phyloP scores from a whole-genome alignment of 139 green algal genomes.

The Coccomyxa sp. region DNA sequence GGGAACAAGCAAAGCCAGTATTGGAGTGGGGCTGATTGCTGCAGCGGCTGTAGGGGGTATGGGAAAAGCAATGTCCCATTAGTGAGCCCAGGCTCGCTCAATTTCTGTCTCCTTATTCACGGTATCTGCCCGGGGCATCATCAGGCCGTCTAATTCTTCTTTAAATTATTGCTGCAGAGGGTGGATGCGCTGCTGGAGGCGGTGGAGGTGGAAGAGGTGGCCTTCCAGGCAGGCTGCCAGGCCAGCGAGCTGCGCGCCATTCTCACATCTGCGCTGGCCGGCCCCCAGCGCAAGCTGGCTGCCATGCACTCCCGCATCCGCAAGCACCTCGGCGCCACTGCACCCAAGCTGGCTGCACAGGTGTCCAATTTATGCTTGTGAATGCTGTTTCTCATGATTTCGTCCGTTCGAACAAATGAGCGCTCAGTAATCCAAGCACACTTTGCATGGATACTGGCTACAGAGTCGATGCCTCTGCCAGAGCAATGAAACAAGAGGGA shows the following conservation, averaged over 20 bases:
- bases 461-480: not conserved
- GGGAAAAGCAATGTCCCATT: no score
- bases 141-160: no score
- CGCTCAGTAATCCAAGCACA: not conserved
- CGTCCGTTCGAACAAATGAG: not conserved
- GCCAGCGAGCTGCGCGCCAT: conserved; percentile 21
- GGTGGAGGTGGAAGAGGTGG: conserved; percentile 27
- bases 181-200: conserved; percentile 23
- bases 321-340: conserved; percentile 40
- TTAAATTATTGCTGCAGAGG: conserved; percentile 14
- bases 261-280: conserved; percentile 13
- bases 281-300: conserved; percentile 33
- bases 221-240: conserved; percentile 35
- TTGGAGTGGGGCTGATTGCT: not conserved
- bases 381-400: not conserved
- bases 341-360: conserved; percentile 21
- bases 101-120: no score
- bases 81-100: no score
- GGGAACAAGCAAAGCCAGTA: no score
- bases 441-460: not conserved
- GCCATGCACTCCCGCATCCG: conserved; percentile 20
- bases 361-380: conserved; percentile 3
- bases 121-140: no score
- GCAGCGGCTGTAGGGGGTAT: no score
- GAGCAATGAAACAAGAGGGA: no score